A percentile compares a stretch with the other conserved stretches of the same genome.
Conservation (phyloP, 2,329 filamentous ascomycete species). For the Aspergillus thermomutatus region DNA sequence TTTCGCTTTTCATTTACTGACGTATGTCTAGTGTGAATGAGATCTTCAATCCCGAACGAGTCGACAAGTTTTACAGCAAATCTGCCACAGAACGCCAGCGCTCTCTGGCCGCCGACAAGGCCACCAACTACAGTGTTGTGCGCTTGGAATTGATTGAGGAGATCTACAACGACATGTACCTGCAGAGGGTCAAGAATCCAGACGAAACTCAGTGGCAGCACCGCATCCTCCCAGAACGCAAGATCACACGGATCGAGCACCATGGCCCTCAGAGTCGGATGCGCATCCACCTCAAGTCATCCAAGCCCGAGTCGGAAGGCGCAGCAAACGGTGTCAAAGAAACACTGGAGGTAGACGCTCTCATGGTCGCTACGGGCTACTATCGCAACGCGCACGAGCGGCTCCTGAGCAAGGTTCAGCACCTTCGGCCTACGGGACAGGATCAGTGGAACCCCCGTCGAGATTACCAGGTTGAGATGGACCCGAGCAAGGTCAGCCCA, state of each 20-base stretch:
- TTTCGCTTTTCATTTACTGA: constrained; percentile 5
- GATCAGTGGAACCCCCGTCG: constrained; percentile 65
- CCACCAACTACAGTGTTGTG: constrained; percentile 93
- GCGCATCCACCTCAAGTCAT: constrained; percentile 58
- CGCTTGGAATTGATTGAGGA: constrained; percentile 85
- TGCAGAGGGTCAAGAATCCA: constrained; percentile 69
- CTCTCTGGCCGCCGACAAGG: constrained; percentile 66
- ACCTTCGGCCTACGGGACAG: constrained; percentile 59
- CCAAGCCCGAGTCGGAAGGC: constrained; percentile 28
- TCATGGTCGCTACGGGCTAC: constrained; percentile 89
- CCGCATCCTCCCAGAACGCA: constrained; percentile 68
- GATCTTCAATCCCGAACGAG: constrained; percentile 85
- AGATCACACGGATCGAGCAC: constrained; percentile 59
- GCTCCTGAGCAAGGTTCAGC: constrained; percentile 66
- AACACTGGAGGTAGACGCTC: constrained; percentile 69
- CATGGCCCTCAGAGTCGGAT: constrained; percentile 53
- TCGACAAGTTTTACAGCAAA: constrained; percentile 72
- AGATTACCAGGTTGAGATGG: constrained; percentile 75
- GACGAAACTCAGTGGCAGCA: constrained; percentile 77
- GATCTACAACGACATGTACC: constrained; percentile 83
- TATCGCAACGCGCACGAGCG: constrained; percentile 71
- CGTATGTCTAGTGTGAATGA: constrained; percentile 74
- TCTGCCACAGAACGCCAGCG: constrained; percentile 59
- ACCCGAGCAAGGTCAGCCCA: constrained; percentile 62
- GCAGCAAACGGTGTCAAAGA: constrained; percentile 50